phyloP scores from a whole-genome alignment of 345 rosid species.

The Melaleuca quinquenervia region DNA sequence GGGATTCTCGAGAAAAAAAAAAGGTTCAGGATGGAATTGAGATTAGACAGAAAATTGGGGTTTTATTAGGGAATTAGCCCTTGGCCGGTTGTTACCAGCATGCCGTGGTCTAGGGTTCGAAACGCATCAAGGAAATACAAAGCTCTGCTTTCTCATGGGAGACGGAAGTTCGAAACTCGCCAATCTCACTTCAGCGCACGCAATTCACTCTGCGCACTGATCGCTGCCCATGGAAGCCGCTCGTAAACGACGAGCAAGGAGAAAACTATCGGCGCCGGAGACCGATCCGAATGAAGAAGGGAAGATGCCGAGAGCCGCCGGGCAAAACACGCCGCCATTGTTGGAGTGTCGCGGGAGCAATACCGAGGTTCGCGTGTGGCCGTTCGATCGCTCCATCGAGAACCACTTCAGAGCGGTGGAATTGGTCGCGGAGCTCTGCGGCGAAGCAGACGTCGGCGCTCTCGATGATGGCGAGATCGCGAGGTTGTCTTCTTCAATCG shows the following conservation, averaged over 20 bases:
- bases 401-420: constrained; percentile 56
- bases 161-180: background rate
- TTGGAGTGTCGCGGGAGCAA: background rate
- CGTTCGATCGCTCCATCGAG: constrained; percentile 54
- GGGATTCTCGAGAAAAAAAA: accelerated
- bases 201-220: background rate
- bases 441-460: constrained; percentile 22
- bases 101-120: background rate
- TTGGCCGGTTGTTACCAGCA: background rate
- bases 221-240: background rate
- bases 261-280: background rate
- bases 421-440: constrained; percentile 40
- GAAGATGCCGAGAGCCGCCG: too few relatives aligned
- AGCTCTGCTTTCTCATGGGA: background rate
- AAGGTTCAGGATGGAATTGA: background rate
- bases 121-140: background rate
- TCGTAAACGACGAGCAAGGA: background rate
- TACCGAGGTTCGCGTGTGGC: constrained; percentile 26
- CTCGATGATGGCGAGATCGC: constrained; percentile 22
- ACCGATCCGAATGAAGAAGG: background rate
- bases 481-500: constrained; percentile 40
- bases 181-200: background rate
- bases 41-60: background rate
- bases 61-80: background rate
- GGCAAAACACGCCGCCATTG: background rate